Evolutionary conservation across 2,329 filamentous ascomycete genomes (phyloP).

Genomic region (Verticillium alfalfae): DNA sequence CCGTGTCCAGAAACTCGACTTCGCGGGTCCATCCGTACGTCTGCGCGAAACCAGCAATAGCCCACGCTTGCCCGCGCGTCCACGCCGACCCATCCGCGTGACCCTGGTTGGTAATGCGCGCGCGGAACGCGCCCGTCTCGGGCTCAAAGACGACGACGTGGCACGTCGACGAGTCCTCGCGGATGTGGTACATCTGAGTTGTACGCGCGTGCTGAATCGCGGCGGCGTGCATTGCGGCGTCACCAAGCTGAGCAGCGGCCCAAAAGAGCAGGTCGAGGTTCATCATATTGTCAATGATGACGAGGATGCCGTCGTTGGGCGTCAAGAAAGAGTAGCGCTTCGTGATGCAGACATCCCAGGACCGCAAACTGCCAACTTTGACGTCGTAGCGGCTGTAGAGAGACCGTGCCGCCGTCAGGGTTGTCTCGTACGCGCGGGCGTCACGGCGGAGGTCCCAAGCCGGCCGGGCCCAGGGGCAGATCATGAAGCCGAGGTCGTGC

Average conservation of each 20-base stretch:
- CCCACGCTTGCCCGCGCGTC: constrained; percentile 44
- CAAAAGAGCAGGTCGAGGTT: constrained; percentile 38
- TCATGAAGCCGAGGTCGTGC: constrained; percentile 39
- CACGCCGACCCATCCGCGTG: constrained; percentile 36
- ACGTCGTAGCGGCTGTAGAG: constrained; percentile 28
- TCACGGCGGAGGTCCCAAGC: constrained; percentile 34
- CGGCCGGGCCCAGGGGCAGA: constrained; percentile 27
- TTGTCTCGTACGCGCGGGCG: constrained; percentile 22
- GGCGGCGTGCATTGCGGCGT: constrained; percentile 22
- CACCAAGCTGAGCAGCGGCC: constrained; percentile 24
- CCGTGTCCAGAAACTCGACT: constrained; percentile 31
- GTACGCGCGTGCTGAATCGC: constrained; percentile 32
- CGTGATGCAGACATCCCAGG: constrained; percentile 38
- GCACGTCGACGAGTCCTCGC: constrained; percentile 26
- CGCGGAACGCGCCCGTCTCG: constrained; percentile 27
- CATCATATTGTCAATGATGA: constrained; percentile 35
- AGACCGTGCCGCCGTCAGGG: constrained; percentile 26
- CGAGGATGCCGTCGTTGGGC: constrained; percentile 26
- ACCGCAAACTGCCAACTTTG: constrained; percentile 26
- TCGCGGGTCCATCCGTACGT: constrained; percentile 40
- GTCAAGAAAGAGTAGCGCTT: constrained; percentile 29
- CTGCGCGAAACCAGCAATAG: constrained; percentile 39
- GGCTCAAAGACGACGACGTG: constrained; percentile 43
- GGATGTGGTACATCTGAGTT: constrained; percentile 31
- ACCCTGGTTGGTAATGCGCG: constrained; percentile 41